phyloP scores from a whole-genome alignment of 1,284 basidiomycete genomes.

The Heliocybe sulcata region DNA sequence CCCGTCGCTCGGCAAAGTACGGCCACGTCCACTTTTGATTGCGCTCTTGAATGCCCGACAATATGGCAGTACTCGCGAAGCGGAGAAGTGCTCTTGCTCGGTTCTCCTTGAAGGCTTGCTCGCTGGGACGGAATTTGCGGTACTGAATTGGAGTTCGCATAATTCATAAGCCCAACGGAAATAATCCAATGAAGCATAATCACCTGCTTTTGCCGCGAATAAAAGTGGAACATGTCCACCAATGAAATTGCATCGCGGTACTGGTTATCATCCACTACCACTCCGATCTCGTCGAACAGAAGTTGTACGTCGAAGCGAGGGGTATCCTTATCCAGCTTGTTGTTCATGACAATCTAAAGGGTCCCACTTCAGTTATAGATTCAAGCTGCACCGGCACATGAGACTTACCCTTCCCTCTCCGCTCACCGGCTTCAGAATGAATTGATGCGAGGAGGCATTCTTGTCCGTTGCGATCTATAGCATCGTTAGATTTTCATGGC shows the following conservation, averaged over 20 bases:
- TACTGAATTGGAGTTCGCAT: conserved; percentile 43
- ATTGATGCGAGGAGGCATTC: conserved; percentile 73
- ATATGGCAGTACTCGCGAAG: conserved; percentile 82
- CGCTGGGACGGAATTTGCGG: conserved; percentile 68
- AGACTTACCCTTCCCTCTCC: conserved; percentile 83
- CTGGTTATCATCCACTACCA: conserved; percentile 91
- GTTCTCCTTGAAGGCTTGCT: conserved; percentile 58
- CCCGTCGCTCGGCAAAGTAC: conserved; percentile 84
- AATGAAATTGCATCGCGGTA: conserved; percentile 94
- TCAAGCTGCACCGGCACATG: not conserved
- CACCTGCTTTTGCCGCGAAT: conserved; percentile 85
- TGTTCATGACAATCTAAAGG: conserved; percentile 74
- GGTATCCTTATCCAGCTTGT: conserved; percentile 62
- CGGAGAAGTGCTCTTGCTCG: conserved; percentile 67
- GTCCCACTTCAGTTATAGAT: conserved; percentile 1
- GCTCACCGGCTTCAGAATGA: conserved; percentile 92
- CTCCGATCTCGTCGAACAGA: conserved; percentile 91
- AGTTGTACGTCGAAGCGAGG: conserved; percentile 90
- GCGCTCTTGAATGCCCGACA: conserved; percentile 83
- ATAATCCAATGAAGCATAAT: conserved; percentile 8
- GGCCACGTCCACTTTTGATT: conserved; percentile 89
- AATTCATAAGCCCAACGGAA: too few relatives aligned
- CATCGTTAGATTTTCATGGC: conserved; percentile 3
- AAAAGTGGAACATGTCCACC: conserved; percentile 97
- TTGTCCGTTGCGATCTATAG: conserved; percentile 59